phyloP scores from a whole-genome alignment of 1,139 yeast genomes.

The Pichia cactophila region DNA sequence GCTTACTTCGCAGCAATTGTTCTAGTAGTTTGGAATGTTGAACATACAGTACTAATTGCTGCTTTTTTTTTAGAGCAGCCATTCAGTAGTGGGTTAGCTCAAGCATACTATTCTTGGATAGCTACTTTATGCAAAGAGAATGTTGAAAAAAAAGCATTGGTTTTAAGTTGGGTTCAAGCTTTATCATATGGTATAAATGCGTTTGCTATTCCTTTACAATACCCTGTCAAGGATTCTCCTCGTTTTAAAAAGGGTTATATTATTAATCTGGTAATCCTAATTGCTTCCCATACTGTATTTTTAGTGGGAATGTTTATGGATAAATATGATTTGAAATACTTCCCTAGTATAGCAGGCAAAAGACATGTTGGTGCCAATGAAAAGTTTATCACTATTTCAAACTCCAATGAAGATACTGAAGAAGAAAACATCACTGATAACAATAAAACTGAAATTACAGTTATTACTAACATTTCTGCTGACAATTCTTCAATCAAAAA shows the following conservation, averaged over 20 bases:
- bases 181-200: conserved; percentile 46
- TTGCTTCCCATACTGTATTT: conserved; percentile 14
- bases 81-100: conserved; percentile 18
- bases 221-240: conserved; percentile 42
- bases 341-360: conserved; percentile 14
- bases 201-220: conserved; percentile 37
- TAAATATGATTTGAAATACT: conserved; percentile 13
- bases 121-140: conserved; percentile 36
- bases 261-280: conserved; percentile 38
- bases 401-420: background rate
- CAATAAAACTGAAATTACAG: background rate
- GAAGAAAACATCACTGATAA: no score
- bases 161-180: conserved; percentile 41
- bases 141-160: conserved; percentile 42
- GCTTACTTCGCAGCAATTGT: conserved; percentile 14
- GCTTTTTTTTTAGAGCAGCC: conserved; percentile 12
- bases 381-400: background rate
- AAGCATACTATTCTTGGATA: conserved; percentile 45
- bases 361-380: conserved; percentile 6
- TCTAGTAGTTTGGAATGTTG: conserved; percentile 13
- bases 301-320: conserved; percentile 13
- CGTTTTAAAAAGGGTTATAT: conserved; percentile 40
- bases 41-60: conserved; percentile 9
- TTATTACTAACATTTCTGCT: no score
- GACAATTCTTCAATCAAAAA: no score